These are phyloP conservation scores for Magnusiomyces magnusii DNA, from an alignment of 1,139 yeast genomes.

Conservation along the genomic window DNA sequence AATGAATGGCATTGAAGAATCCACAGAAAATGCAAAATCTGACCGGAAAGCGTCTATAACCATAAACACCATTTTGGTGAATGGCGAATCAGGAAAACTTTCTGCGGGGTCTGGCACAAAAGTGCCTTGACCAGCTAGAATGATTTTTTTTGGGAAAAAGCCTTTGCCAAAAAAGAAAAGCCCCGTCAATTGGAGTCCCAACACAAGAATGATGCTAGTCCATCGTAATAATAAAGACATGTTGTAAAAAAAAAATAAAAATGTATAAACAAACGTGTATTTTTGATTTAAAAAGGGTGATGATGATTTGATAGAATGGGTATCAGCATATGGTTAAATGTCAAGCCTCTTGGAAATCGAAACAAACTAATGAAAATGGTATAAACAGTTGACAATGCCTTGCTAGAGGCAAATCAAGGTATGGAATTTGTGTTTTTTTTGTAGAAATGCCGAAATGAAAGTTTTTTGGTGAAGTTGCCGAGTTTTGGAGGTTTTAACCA, in stretches of 20 bases:
- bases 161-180: slow-evolving; percentile 64
- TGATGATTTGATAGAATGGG: too few relatives aligned
- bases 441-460: too few relatives aligned
- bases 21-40: slow-evolving; percentile 65
- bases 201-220: slow-evolving; percentile 24
- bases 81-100: slow-evolving; percentile 37
- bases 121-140: slow-evolving; percentile 47
- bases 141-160: slow-evolving; percentile 81
- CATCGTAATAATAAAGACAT: slow-evolving; percentile 15
- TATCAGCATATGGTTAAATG: neutral
- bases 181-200: slow-evolving; percentile 44
- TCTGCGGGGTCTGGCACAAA: slow-evolving; percentile 23
- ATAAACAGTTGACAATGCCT: neutral
- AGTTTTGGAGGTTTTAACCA: neutral
- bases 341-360: too few relatives aligned
- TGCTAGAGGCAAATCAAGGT: neutral
- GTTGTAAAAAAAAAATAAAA: neutral
- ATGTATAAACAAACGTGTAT: too few relatives aligned
- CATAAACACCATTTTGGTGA: slow-evolving; percentile 65
- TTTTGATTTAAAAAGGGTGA: too few relatives aligned
- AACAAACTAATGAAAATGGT: too few relatives aligned
- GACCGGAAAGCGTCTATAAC: slow-evolving; percentile 91
- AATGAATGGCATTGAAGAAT: slow-evolving; percentile 55
- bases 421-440: neutral
- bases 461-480: too few relatives aligned